Evolutionary conservation across 2,329 filamentous ascomycete species (phyloP).

Genomic region (Fusarium staphyleae): DNA sequence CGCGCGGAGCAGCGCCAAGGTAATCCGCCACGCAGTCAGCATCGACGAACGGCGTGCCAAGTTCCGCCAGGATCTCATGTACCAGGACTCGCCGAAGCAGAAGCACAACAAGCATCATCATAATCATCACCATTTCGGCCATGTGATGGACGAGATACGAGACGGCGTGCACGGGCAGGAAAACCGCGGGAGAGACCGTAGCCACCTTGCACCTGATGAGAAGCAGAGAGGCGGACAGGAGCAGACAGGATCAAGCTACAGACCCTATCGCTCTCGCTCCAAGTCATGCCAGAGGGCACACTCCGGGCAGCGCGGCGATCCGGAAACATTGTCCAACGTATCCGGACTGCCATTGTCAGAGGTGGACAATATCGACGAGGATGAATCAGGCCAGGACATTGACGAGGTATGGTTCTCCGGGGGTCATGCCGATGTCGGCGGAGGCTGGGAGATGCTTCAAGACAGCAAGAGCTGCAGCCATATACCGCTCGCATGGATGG

Average conservation of each 20-base stretch:
- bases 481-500: slow-evolving; percentile 74
- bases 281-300: slow-evolving; percentile 45
- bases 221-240: slow-evolving; percentile 5
- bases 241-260: slow-evolving; percentile 40
- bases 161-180: slow-evolving; percentile 21
- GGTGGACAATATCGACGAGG: slow-evolving; percentile 51
- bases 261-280: slow-evolving; percentile 53
- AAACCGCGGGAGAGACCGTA: slow-evolving; percentile 23
- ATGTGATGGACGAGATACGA: slow-evolving; percentile 36
- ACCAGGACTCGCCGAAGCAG: slow-evolving; percentile 50
- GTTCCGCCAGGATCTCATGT: slow-evolving; percentile 74
- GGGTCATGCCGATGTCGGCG: slow-evolving; percentile 79
- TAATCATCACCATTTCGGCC: slow-evolving; percentile 34
- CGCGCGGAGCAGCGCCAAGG: slow-evolving; percentile 62
- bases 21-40: slow-evolving; percentile 73
- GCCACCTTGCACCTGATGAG: slow-evolving; percentile 22
- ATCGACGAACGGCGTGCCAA: slow-evolving; percentile 76
- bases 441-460: slow-evolving; percentile 70
- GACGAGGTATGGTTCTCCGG: slow-evolving; percentile 84
- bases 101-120: slow-evolving; percentile 33
- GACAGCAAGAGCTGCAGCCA: slow-evolving; percentile 71
- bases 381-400: slow-evolving; percentile 70
- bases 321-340: slow-evolving; percentile 42
- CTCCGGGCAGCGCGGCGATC: slow-evolving; percentile 24
- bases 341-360: slow-evolving; percentile 43